Evolutionary conservation across 2,329 filamentous ascomycete genomes (phyloP), one percentile per base, ranked within the genome.

Genomic region (Calonectria honghensis): DNA sequence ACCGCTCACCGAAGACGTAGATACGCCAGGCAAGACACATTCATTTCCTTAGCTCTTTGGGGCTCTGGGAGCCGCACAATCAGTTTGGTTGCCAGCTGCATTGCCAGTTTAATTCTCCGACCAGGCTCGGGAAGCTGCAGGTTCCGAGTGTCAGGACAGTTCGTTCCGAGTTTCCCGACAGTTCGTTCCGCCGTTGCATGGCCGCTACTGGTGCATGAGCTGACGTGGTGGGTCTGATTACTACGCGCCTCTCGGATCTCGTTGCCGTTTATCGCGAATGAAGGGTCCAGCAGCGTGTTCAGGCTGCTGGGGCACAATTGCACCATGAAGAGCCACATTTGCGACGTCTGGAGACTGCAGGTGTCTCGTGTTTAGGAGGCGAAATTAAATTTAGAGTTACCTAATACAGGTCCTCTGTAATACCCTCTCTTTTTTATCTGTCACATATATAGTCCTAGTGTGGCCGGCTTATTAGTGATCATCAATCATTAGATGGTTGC

Each of bases 321-420:
- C 57, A 61, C 57, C 57, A 61, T 61, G 35, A 41, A 39, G 57
- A 27, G 35, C 57, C 57, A 61, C 57, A 61, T 61, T 61, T 61
- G 57, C 57, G 57, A 61, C 13, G 57, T 20, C n/a, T 41, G 57
- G 57, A 61, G n/a, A 29, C 35, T 9, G n/a, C 57, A 24, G n/a
- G 10, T 39, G 57, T 61, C 57, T 61, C 57, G 35, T 61, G 57
- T 61, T 61, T 37, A n/a, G 32, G 31, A 61, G 35, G 24, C 14
- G n/a, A 61, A 61, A 41, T n/a, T 41, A 2, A 39, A 39, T 27
- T 61, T 16, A 2, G 57, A 4, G 32, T 29, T 39, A 41, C 57
- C 35, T 61, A 5, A 54, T 18, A 29, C 16, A 32, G 2, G 16
- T 18, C 11, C 4, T 13, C 27, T 16, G 29, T 10, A 4, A 16